Evolutionary conservation across 2,329 filamentous ascomycete genomes (phyloP).

Genomic region (Colletotrichum liaoningense): DNA sequence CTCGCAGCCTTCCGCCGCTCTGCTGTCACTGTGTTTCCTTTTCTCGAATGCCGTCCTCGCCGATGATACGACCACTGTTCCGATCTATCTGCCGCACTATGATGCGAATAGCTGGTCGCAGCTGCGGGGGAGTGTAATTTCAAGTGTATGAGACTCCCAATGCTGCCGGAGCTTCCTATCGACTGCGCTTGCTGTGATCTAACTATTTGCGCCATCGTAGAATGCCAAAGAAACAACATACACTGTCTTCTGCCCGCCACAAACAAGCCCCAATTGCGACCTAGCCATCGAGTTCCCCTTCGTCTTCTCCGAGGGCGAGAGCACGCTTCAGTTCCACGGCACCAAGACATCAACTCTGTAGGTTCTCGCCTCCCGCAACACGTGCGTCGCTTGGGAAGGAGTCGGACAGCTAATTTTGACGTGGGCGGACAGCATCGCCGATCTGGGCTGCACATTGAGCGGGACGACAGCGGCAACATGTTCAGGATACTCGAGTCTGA

Average conservation of each 20-base stretch:
- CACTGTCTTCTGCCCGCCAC: conserved; percentile 60
- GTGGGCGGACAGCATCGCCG: conserved; percentile 50
- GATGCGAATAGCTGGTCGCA: conserved; percentile 54
- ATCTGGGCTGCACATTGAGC: conserved; percentile 55
- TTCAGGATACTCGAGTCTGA: conserved; percentile 60
- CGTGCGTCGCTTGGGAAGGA: conserved; percentile 1
- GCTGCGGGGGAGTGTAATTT: conserved; percentile 58
- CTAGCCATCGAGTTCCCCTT: conserved; percentile 60
- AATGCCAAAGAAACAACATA: conserved; percentile 56
- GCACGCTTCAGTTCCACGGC: conserved; percentile 56
- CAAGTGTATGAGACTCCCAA: conserved; percentile 46
- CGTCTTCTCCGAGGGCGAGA: conserved; percentile 57
- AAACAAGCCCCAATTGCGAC: conserved; percentile 54
- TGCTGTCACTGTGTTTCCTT: conserved; percentile 41
- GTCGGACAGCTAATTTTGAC: neutral
- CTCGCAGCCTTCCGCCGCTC: conserved; percentile 38
- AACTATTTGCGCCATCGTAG: conserved; percentile 40
- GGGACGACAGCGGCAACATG: conserved; percentile 58
- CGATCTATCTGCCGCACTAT: conserved; percentile 59
- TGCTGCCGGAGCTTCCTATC: neutral
- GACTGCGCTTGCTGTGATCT: neutral
- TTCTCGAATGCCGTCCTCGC: conserved; percentile 17
- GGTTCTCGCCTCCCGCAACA: conserved; percentile 36
- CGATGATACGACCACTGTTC: conserved; percentile 50
- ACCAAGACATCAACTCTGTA: conserved; percentile 57